Evolutionary conservation across 2,329 filamentous ascomycete species (phyloP), one percentile per base, ranked within the genome.

Genomic region (Trichothecium roseum): DNA sequence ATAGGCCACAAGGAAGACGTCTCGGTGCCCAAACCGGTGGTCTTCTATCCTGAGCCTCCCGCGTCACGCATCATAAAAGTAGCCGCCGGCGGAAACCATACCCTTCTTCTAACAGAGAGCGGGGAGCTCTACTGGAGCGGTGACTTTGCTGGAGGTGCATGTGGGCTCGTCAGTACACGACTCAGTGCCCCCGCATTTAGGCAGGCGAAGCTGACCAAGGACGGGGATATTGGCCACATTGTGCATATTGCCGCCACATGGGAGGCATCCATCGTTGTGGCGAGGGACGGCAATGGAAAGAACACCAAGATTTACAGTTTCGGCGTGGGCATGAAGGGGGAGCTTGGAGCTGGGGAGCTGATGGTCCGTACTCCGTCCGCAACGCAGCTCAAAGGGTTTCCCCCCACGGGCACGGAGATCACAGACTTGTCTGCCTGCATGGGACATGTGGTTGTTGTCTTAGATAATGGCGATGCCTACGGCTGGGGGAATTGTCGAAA

Each of bases 401-500:
- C 81, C 2, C 81, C 81, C 0, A 8, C 44, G 1, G 72, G 60
- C 1, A 68, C 69, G 0, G 57, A 64, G n/a, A 55, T 94, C 4
- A 57, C 73, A 2, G 72, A 81, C 39, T 52, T 95, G 18, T 65
- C 79, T 2, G 81, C 84, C 9, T 77, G 83, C 22, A 82, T 94
- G 66, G 77, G 76, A 16, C 91, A 98, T 52, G 76, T 78, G 0
- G 72, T 93, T 13, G 75, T 65, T 2, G 72, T 95, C 1, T 59
- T 94, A 4, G 72, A 71, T 30, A 81, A 82, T 51, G 89, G 88
- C 1, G 69, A 82, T 13, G 78, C 80, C 2, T 94, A 83, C 53
- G 88, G 86, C 3, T 96, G 89, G 89, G 91, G 91, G 0, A 84
- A 78, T 47, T 81, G 83, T 12, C 73, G 86, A 17, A 91, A 94